Conservation (phyloP, 1,284 basidiomycete species). For the Mycosarcoma maydis region DNA sequence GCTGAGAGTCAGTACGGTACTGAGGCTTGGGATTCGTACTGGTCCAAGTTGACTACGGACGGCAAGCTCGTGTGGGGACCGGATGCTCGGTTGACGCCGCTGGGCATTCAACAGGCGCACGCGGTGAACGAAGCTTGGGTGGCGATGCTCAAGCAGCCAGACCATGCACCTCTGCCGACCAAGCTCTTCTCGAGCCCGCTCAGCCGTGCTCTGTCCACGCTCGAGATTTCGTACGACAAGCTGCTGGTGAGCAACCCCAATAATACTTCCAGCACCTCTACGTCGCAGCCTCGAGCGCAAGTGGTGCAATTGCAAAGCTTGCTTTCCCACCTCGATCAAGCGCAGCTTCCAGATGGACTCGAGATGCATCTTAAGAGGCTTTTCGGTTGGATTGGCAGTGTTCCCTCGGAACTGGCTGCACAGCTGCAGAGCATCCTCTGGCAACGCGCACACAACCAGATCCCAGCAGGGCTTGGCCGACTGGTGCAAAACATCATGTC, state of each 20-base stretch:
- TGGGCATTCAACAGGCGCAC: conserved; percentile 49
- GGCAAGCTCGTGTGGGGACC: conserved; percentile 48
- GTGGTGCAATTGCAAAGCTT: background rate
- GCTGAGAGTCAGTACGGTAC: conserved; percentile 48
- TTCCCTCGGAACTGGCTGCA: background rate
- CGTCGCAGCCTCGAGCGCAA: background rate
- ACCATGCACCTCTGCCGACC: conserved; percentile 34
- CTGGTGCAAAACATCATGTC: background rate
- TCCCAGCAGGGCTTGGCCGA: background rate
- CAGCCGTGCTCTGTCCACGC: conserved; percentile 31
- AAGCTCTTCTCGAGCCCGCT: conserved; percentile 36
- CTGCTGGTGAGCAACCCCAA: conserved; percentile 27
- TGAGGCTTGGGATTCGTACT: conserved; percentile 38
- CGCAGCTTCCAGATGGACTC: too few relatives aligned
- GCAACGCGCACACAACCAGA: background rate
- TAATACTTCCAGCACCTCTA: background rate
- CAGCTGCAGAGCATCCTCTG: background rate
- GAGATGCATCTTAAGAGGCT: too few relatives aligned
- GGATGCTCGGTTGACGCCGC: conserved; percentile 36
- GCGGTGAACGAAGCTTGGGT: conserved; percentile 41
- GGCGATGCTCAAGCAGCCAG: conserved; percentile 17
- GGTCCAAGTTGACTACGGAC: conserved; percentile 35
- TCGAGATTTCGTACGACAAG: conserved; percentile 40
- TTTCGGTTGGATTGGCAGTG: background rate
- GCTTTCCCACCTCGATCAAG: background rate